Evolutionary conservation across 2,329 filamentous ascomycete species (phyloP), one percentile per base, ranked within the genome.

Genomic region (Camillea tinctor): DNA sequence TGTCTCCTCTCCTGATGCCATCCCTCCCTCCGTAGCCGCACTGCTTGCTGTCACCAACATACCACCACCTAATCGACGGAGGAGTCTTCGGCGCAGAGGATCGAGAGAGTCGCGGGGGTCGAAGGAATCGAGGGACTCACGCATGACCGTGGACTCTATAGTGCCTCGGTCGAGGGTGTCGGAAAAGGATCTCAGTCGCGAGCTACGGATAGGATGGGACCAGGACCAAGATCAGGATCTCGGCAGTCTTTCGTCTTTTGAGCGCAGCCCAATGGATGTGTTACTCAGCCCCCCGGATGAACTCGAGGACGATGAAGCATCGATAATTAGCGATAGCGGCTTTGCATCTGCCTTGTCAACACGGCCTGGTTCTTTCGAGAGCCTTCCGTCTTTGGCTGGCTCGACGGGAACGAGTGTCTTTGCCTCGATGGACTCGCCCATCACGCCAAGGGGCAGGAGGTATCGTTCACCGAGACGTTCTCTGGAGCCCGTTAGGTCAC

Each of bases 31-130:
- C 0, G 80, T 88, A 24, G 84, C 84, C 5, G 84, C 84, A 13
- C 75, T 89, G 24, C 76, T 89, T 36, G 86, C 86, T 30, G 77
- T 86, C 56, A 89, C 86, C 26, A 82, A 80, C 62, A 89, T 89
- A 54, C 86, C 84, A 65, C 73, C 81, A 54, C 73, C 79, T 65
- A 79, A 75, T 57, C 71, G 74, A 24, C 72, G 74, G 53, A 74
- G 75, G 40, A 76, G 68, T 53, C 54, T 69, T 50, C 71, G 72
- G 21, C 71, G 71, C 44, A 69, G 65, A 54, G 68, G 62, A 60
- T 66, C 61, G 24, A 63, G 56, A 26, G 62, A 63, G 52, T 66
- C 61, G 24, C 63, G 56, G 30, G 62, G 62, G 52, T 26, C 24
- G 48, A 69, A 65, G 54, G 68, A 62, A 60, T 66, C 61, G 24